Percentiles rank a stretch among this genome's conserved stretches.
These are phyloP conservation scores for Yamadazyma trypodendri DNA, from an alignment of 1,139 yeast genomes.

Conservation along the genomic window DNA sequence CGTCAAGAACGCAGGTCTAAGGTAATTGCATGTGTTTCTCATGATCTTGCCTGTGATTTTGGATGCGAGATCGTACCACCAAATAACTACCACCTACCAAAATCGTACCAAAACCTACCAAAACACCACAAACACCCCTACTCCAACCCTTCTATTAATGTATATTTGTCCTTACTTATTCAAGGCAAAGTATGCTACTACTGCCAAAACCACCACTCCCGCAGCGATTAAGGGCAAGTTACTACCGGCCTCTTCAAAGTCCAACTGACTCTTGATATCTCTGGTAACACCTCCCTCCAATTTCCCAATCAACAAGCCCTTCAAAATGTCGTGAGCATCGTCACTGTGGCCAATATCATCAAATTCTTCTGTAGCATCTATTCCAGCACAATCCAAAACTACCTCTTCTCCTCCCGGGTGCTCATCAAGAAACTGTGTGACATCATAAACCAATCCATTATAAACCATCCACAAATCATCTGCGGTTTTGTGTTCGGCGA, in stretches of 20 bases:
- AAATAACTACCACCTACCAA: too few species aligned
- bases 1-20: too few species aligned
- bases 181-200: constrained; percentile 47
- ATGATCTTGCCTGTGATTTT: too few species aligned
- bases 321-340: constrained; percentile 81
- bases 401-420: constrained; percentile 99
- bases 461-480: constrained; percentile 90
- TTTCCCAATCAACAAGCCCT: constrained; percentile 65
- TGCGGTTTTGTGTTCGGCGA: constrained; percentile 70
- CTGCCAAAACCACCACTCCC: constrained; percentile 52
- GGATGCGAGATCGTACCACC: too few species aligned
- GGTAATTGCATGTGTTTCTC: too few species aligned
- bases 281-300: constrained; percentile 45
- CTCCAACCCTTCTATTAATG: neutral
- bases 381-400: constrained; percentile 84
- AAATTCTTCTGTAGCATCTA: constrained; percentile 91
- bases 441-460: constrained; percentile 88
- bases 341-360: constrained; percentile 98
- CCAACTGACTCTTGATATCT: constrained; percentile 23
- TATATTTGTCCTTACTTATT: constrained; percentile 15
- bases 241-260: constrained; percentile 26
- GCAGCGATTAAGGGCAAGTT: constrained; percentile 43
- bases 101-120: neutral
- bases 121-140: neutral
- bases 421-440: constrained; percentile 82